Evolutionary conservation across 1,284 basidiomycete species (phyloP), one percentile per base, ranked within the genome.

Genomic region (Porogramme epimiltina): DNA sequence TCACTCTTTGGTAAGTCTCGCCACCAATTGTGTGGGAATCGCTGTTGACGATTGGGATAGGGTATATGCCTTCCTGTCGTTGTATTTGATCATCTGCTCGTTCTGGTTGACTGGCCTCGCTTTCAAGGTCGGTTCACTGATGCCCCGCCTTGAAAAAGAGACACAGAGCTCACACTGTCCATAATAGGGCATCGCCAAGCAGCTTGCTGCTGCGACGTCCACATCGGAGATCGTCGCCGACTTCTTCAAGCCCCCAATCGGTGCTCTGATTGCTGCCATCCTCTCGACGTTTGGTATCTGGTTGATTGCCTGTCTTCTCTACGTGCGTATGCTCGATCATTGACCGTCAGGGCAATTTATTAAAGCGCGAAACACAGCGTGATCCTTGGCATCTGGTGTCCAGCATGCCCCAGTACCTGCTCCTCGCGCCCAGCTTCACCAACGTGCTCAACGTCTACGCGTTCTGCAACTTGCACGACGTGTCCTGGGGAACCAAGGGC

Each of bases 301-400:
- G 72, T 77, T 95, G 54, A 68, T 91, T 24, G 82, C 92, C 1
- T 97, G 93, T 1, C 82, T 95, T 71, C 82, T 98, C 62, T 98
- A 95, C 66, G 92, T 95, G 60, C 73, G 90, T 75, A 10, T 3
- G 34, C 44, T 43, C 23, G 4, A 6, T n/a, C 25, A 38, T 4
- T 28, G 22, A 40, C 25, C 48, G 15, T 53, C 26, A 8, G 19
- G 20, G 13, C n/a, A 6, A 31, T 6, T 31, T 31, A 31, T 6
- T 31, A 13, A 31, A 6, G 13, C 13, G 28, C 34, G 16, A 9
- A 6, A 9, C 34, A 36, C 54, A 94, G 89, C 84, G 90, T 54
- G 95, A 98, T 72, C 95, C 95, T 5, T 98, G 95, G 95, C 95
- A 98, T 70, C 92, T 99, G 88, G 84, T 96, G 70, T 93, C 92